phyloP scores from a whole-genome alignment of 2,329 filamentous ascomycete species.

The Zasmidium cellare region DNA sequence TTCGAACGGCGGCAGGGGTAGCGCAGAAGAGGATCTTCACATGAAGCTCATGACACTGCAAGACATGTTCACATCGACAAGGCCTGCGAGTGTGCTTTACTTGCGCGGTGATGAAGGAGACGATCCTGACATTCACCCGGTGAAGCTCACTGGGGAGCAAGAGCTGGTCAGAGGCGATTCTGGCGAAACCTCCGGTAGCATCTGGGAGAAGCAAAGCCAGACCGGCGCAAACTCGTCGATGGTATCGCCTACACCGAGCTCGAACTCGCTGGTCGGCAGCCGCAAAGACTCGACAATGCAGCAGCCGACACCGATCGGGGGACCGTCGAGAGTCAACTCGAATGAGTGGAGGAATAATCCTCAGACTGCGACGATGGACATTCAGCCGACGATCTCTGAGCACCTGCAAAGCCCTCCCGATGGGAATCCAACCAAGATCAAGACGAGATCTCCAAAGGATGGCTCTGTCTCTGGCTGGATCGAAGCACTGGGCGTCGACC shows the following conservation, averaged over 20 bases:
- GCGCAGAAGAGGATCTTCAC: slow-evolving; percentile 69
- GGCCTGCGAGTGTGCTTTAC: slow-evolving; percentile 75
- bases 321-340: slow-evolving; percentile 46
- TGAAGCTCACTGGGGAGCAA: slow-evolving; percentile 68
- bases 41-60: slow-evolving; percentile 75
- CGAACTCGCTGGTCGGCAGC: slow-evolving; percentile 44
- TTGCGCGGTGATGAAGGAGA: slow-evolving; percentile 75
- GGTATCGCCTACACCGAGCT: slow-evolving; percentile 52
- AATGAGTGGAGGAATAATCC: slow-evolving; percentile 54
- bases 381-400: slow-evolving; percentile 44
- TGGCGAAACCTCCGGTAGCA: slow-evolving; percentile 43
- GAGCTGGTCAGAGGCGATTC: slow-evolving; percentile 57
- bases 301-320: slow-evolving; percentile 44
- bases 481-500: slow-evolving; percentile 87
- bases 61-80: slow-evolving; percentile 85
- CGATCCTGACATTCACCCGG: slow-evolving; percentile 76
- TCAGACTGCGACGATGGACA: slow-evolving; percentile 53
- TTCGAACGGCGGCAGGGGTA: slow-evolving; percentile 43
- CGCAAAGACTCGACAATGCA: slow-evolving; percentile 45
- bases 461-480: slow-evolving; percentile 79
- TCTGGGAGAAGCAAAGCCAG: slow-evolving; percentile 52
- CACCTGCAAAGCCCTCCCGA: slow-evolving; percentile 49
- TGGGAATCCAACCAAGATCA: slow-evolving; percentile 56
- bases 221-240: slow-evolving; percentile 53
- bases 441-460: slow-evolving; percentile 57